Base-by-base conservation (phyloP, 106 monocot species). In the Gastrodia elata region DNA sequence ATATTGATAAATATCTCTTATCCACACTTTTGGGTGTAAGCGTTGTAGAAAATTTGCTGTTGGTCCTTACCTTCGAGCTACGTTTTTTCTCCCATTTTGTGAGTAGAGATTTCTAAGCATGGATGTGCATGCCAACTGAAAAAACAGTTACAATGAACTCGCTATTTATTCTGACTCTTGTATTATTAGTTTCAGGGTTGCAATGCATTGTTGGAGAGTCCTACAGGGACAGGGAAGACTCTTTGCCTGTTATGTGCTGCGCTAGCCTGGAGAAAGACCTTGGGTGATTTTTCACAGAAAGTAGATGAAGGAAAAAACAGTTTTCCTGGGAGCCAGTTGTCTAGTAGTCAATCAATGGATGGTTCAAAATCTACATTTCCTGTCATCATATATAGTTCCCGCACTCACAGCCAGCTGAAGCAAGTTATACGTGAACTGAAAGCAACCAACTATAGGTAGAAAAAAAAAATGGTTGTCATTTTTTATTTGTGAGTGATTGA, bases 211-310 rank as follows among this genome's bases (percentile, higher is more conserved):
- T 72, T 97, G 76, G 96, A 97, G 86, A 92, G 92, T 67, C 96
- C 96, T 9, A 97, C 96, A 0, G 97, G 97, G 27, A 97, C 93
- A 36, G 97, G 97, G 59, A 97, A 97, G 72, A 97, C 97, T 20
- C 74, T 97, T 68, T 84, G 93, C 83, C 77, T 97, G 33, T 74
- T 97, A 2, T 97, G 97, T 69, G 87, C 97, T 13, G 82, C 93
- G 4, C 64, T 97, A 71, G 97, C 97, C 1, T 97, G 97, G 97
- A 83, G 97, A 78, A 90, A 79, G 77, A 90, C 76, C 20, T 73
- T 93, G 18, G 90, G 90, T 1, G 76, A 77, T 16, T 94, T 94
- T 64, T 79, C 80, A 33, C 74, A 78, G 25, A 41, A 9, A 7
- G 58, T 18, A 65, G 73, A 67, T 70, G 76, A 75, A 27, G 81